Percentiles rank a stretch among this genome's conserved stretches.
These are phyloP conservation scores for Nicotiana benthamiana DNA, from an alignment of 257 asterid genomes.

Conservation along the genomic window DNA sequence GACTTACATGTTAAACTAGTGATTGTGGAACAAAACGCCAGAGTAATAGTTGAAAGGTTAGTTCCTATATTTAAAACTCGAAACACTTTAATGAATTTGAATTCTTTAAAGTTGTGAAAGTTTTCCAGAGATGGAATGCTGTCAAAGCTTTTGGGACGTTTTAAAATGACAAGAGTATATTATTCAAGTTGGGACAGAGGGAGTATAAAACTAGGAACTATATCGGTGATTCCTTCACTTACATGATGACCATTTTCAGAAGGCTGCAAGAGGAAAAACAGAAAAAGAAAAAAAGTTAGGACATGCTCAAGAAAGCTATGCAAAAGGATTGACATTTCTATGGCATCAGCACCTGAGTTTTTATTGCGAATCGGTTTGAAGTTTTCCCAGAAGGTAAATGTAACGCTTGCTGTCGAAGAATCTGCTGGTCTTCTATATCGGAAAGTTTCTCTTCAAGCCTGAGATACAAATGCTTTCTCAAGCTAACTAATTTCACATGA, in stretches of 20 bases:
- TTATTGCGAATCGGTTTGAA: constrained; percentile 41
- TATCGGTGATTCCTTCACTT: constrained; percentile 25
- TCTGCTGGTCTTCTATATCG: constrained; percentile 57
- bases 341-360: constrained; percentile 32
- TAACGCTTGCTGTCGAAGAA: constrained; percentile 53
- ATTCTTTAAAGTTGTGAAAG: not conserved
- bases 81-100: not conserved
- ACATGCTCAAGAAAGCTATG: not conserved
- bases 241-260: constrained; percentile 64
- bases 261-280: constrained; percentile 37
- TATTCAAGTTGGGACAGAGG: not conserved
- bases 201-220: constrained; percentile 1
- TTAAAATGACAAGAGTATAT: not conserved
- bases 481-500: constrained; percentile 9
- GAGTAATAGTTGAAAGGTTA: not conserved
- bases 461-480: constrained; percentile 15
- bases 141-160: not conserved
- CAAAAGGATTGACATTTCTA: not conserved
- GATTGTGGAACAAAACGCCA: not conserved
- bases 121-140: not conserved
- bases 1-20: not conserved
- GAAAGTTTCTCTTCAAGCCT: constrained; percentile 73
- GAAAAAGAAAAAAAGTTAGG: constrained; percentile 7
- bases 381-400: constrained; percentile 40
- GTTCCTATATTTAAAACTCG: not conserved